Evolutionary conservation across 805 yeast species (phyloP), one percentile per base, ranked within the genome.

Genomic region (Maudiozyma pseudohumilis): DNA sequence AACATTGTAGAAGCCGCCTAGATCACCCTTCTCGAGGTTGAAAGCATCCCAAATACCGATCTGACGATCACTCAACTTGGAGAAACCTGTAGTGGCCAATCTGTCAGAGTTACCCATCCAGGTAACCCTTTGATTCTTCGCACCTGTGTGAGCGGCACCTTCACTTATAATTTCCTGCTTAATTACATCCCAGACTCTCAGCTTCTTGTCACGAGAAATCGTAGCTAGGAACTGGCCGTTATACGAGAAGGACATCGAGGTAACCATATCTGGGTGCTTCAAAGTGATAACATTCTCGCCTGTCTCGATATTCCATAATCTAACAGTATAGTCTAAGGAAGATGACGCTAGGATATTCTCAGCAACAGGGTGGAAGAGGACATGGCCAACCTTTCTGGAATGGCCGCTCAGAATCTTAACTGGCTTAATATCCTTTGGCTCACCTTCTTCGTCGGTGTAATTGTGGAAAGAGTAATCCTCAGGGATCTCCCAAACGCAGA

Each of bases 101-200:
- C 96, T 73, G 53, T 88, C 81, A 32, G 80, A 65, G 52, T 84
- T 76, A 25, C 97, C 96, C 43, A 89, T 64, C 97, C 98, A 92
- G 12, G 74, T 75, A 28, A 85, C 81, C 59, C 97, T 76, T 17
- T 88, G 73, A 24, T 84, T 78, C 60, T 92, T 92, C 25, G 96
- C 96, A 43, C 97, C 97, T 3, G 81, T 65, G 56, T 92, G 98
- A 13, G 95, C 94, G 2, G 79, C 67, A 27, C 95, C 96, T 59
- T 87, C 95, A 30, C 81, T 73, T 29, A 88, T 60, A 24, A 88
- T 56, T 49, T 79, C 68, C 40, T 86, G 88, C 2, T 77, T 53
- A 54, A 89, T 75, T 38, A 84, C 72, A 59, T 92, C 94, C 96
- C 97, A 92, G 36, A 92, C 78, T 48, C 97, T 74, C 45, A 92